These are phyloP conservation scores for Podospora sp. DNA, from an alignment of 495 filamentous ascomycete species.

Conservation along the genomic window DNA sequence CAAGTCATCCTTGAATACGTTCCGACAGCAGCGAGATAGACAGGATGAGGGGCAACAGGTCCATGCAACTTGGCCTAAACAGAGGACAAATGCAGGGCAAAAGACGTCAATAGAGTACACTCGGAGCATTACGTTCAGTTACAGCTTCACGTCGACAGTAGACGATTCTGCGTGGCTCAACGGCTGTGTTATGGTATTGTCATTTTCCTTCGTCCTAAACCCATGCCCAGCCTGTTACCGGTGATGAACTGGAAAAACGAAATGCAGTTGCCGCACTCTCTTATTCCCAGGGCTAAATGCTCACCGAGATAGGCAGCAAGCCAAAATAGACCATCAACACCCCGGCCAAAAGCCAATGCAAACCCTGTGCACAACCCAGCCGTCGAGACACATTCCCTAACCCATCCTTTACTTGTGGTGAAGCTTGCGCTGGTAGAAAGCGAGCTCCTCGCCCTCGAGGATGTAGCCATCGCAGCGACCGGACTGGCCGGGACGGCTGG, in stretches of 20 bases:
- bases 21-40: no score
- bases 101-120: neutral
- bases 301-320: conserved; percentile 18
- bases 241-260: conserved; percentile 33
- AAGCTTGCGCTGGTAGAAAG: conserved; percentile 98
- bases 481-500: conserved; percentile 92
- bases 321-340: conserved; percentile 38
- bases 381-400: conserved; percentile 18
- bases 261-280: conserved; percentile 20
- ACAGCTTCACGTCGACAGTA: neutral
- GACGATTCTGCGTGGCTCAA: conserved; percentile 1
- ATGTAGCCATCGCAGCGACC: conserved; percentile 97
- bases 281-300: neutral
- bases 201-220: conserved; percentile 39
- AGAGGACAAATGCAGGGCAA: neutral
- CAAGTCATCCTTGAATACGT: no score
- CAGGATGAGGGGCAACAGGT: no score
- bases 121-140: neutral
- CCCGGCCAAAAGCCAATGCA: conserved; percentile 36
- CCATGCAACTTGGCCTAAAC: no score
- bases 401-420: conserved; percentile 83
- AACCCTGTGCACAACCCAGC: conserved; percentile 27
- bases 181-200: conserved; percentile 35
- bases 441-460: conserved; percentile 97
- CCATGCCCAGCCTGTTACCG: conserved; percentile 37